A percentile compares a stretch with the other conserved stretches of the same genome.
Evolutionary conservation across 495 filamentous ascomycete species (phyloP).

Genomic region (Penicillium manginii): DNA sequence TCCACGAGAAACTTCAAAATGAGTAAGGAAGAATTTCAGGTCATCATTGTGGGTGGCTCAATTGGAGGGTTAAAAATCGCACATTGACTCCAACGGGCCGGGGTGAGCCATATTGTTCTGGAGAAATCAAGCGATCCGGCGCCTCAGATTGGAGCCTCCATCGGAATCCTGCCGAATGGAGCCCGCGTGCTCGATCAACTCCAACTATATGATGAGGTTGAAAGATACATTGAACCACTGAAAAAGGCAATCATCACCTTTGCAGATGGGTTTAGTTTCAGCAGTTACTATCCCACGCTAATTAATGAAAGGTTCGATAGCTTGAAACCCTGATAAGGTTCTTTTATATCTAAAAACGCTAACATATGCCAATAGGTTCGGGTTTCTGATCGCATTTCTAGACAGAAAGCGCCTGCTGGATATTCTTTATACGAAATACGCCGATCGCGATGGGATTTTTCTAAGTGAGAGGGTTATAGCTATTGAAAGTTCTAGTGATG

Average conservation of each 20-base stretch:
- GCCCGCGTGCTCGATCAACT: constrained; percentile 55
- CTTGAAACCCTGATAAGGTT: not conserved
- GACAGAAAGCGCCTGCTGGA: constrained; percentile 36
- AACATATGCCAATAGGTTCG: constrained; percentile 12
- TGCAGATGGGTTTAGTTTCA: constrained; percentile 21
- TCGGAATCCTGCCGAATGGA: constrained; percentile 39
- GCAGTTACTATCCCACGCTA: constrained; percentile 8
- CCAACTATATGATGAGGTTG: constrained; percentile 1
- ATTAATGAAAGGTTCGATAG: constrained; percentile 9
- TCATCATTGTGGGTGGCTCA: constrained; percentile 57
- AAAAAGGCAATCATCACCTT: constrained; percentile 13
- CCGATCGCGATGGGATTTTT: not conserved
- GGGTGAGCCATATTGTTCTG: constrained; percentile 55
- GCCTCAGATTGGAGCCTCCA: constrained; percentile 43
- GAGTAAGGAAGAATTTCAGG: constrained; percentile 18
- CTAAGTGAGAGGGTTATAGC: not conserved
- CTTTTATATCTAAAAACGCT: not conserved
- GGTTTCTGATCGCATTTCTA: constrained; percentile 30
- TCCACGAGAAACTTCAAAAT: too few species aligned
- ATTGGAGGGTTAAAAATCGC: constrained; percentile 53
- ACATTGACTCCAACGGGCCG: constrained; percentile 42
- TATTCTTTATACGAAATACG: constrained; percentile 24
- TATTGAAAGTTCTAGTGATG: not conserved
- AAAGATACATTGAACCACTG: constrained; percentile 14
- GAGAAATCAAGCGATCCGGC: constrained; percentile 41